Evolutionary conservation across 768 basidiomycete genomes (phyloP), one percentile per base, ranked within the genome.

Genomic region (Kwoniella dejecticola): DNA sequence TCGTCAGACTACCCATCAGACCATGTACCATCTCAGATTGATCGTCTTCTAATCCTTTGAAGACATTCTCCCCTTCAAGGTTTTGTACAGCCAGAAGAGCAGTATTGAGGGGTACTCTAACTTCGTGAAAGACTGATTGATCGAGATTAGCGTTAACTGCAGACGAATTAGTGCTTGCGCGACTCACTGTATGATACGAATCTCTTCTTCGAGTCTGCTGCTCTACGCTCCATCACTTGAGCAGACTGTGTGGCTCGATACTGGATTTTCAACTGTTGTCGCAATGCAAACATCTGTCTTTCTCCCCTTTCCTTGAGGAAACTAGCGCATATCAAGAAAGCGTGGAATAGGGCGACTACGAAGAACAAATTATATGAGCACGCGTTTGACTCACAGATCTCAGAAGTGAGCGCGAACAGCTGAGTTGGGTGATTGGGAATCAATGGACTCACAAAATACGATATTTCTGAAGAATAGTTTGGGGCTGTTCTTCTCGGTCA

Each of bases 21-120:
- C 92, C 93, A 70, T 86, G 87, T 72, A 93, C 92, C 81, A 96
- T 92, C 58, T 94, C 86, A 63, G 89, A 87, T 71, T 92, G 88
- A 36, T 87, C 85, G 66, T 85, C 65, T 15, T 74, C 60, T n/a
- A 69, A 42, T 21, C 67, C 86, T 1, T 84, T 83, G 45, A 95
- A 84, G 1, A 85, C 84, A 7, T 88, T 85, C 0, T 86, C 85
- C 0, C 89, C 90, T 63, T 89, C 87, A 84, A 95, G 87, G 72
- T 97, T 95, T 80, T 96, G 93, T 17, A 94, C 88, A 0, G 93
- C 91, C 49, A 95, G 82, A 13, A 93, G 63, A 21, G 83, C 83
- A 13, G 83, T 83, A 64, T 84, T 84, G 66, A 84, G 79, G 26
- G 83, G 84, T 1, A 84, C 76, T 29, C 74, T 78, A 46, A 84